Base-by-base conservation (phyloP, 108 stramenopile species). In the Conticribra guillardii region DNA sequence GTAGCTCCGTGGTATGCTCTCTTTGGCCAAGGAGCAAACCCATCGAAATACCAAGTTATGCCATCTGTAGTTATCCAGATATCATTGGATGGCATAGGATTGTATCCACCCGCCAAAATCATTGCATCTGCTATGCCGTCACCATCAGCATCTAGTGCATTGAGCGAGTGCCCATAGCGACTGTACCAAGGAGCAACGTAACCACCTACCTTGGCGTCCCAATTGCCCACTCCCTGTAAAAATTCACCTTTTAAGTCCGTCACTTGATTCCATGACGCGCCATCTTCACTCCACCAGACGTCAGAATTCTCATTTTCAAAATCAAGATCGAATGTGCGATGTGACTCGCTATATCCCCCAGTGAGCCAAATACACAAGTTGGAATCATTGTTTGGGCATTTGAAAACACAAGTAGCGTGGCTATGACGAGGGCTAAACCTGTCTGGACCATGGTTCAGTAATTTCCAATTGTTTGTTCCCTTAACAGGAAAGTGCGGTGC, bases 21-120 rank as follows among this genome's bases (percentile, higher is more conserved):
- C 24, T 60, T 79, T 16, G 83, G 28, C 87, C 87, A 93, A n/a
- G 85, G 87, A 2, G 92, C 92, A 54, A 74, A 60, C 46, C 89
- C 73, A 61, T 72, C 82, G 61, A 86, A 82, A 45, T 62, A 80
- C 87, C 89, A 93, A 26, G 59, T 37, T n/a, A 67, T 82, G 21
- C 92, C 92, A 61, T 91, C 85, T 33, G 30, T 64, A 0, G 89
- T 69, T 0, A 91, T 61, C 92, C 92, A 93, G 21, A 89, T 71
- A 54, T 93, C 92, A 47, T 91, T 91, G 58, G 80, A 74, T 9
- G 89, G 81, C 26, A 80, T 46, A n/a, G 89, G 88, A 27, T 73
- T 77, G 67, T 64, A 86, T 4, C 92, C 92, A 9, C 88, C 92
- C 8, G 74, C 46, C 8, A 90, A 69, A 5, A 93, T 54, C 88